Conservation (phyloP, 202 grass and related monocot species). For the Setaria italica region DNA sequence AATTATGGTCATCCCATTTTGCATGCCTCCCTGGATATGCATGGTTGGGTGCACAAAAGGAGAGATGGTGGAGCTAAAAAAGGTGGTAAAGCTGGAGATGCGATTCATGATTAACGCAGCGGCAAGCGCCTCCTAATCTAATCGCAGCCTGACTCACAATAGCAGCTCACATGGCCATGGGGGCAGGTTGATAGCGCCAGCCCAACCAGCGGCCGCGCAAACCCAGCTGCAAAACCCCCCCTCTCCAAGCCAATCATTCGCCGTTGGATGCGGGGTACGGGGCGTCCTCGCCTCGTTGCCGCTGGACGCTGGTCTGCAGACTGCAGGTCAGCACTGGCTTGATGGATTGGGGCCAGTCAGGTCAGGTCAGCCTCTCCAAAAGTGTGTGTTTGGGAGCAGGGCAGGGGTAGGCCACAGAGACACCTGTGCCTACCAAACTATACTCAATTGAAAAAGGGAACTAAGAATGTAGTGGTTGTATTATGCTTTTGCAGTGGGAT, state of each 20-base stretch:
- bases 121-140: not conserved
- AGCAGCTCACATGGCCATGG: conserved; percentile 54
- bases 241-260: not conserved
- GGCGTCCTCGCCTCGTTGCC: not conserved
- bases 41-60: conserved; percentile 1
- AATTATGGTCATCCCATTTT: conserved; percentile 1
- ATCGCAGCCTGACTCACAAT: conserved; percentile 18
- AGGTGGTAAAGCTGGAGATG: conserved; percentile 28
- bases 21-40: not conserved
- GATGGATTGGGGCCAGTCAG: not conserved
- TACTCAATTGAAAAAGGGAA: no score
- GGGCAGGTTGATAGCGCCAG: conserved; percentile 37
- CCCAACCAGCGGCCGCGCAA: conserved; percentile 25
- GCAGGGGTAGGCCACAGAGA: conserved; percentile 3
- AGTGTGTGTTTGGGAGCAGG: conserved; percentile 35
- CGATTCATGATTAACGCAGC: conserved; percentile 14
- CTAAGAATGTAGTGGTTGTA: no score
- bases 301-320: not conserved
- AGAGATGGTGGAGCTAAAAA: not conserved
- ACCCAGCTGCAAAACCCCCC: not conserved
- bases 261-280: conserved; percentile 41
- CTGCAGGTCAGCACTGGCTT: conserved; percentile 3
- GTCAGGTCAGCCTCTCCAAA: conserved; percentile 32
- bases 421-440: conserved; percentile 9
- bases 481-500: no score